A percentile compares a stretch with the other conserved stretches of the same genome.
Conservation (phyloP, 2,329 filamentous ascomycete species). For the Sclerotinia minor region DNA sequence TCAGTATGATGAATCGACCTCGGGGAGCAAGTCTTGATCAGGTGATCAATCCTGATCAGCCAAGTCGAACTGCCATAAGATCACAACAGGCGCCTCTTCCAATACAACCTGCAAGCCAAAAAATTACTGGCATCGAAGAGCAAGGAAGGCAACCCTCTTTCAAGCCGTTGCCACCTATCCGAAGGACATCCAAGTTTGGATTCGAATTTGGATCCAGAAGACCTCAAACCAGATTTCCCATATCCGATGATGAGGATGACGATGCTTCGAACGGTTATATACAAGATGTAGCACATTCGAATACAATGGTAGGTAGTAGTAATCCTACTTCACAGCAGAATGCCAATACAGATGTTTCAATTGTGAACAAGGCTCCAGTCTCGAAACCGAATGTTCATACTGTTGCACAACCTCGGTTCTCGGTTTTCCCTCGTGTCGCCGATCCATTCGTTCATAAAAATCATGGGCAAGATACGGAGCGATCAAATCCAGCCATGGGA, state of each 20-base stretch:
- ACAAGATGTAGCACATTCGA: not conserved
- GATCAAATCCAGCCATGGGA: not conserved
- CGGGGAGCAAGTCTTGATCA: slow-evolving; percentile 29
- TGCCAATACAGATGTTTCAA: not conserved
- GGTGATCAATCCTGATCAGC: not conserved
- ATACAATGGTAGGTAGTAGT: not conserved
- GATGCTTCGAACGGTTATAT: not conserved
- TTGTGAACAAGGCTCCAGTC: not conserved
- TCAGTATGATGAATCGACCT: slow-evolving; percentile 32
- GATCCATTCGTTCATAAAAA: slow-evolving; percentile 8
- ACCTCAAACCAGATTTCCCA: slow-evolving; percentile 37
- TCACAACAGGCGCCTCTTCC: slow-evolving; percentile 21
- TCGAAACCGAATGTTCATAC: not conserved
- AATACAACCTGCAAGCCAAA: not conserved
- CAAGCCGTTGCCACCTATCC: slow-evolving; percentile 54
- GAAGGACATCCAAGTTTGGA: slow-evolving; percentile 58
- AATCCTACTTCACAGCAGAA: not conserved
- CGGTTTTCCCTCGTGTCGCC: slow-evolving; percentile 6
- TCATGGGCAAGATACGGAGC: not conserved
- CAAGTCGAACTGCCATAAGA: not conserved
- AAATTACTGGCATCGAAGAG: slow-evolving; percentile 5
- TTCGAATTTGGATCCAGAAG: slow-evolving; percentile 42
- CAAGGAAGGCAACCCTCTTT: slow-evolving; percentile 43
- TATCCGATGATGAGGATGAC: slow-evolving; percentile 35
- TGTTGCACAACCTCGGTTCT: slow-evolving; percentile 3